A percentile compares a stretch with the other conserved stretches of the same genome.
Evolutionary conservation across 345 rosid species (phyloP).

Genomic region (Sonneratia alba): DNA sequence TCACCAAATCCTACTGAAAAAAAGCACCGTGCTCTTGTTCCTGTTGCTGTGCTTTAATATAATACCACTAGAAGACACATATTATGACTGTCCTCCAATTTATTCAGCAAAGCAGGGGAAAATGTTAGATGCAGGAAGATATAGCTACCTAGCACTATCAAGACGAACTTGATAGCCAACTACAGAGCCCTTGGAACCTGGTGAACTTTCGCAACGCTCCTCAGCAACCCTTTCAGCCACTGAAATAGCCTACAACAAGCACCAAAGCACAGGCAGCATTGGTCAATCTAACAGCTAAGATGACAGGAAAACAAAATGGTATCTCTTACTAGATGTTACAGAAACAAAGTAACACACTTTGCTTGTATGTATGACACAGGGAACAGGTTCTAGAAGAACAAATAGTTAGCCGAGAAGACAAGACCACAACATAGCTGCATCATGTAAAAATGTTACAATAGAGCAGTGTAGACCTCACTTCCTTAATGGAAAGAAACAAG

Average conservation of each 20-base stretch:
- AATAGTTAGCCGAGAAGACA: too few species aligned
- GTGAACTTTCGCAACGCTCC: slow-evolving; percentile 83
- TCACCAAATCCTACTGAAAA: neutral
- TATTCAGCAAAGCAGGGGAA: neutral
- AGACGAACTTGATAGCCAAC: slow-evolving; percentile 99
- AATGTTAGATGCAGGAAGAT: neutral
- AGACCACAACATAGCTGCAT: too few species aligned
- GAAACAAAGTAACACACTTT: too few species aligned
- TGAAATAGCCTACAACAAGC: slow-evolving; percentile 65
- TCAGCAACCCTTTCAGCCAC: slow-evolving; percentile 95
- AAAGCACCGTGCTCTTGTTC: neutral
- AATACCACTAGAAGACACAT: neutral
- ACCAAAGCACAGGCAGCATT: slow-evolving; percentile 5
- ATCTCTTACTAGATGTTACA: too few species aligned
- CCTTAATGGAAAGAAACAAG: too few species aligned
- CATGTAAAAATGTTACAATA: too few species aligned
- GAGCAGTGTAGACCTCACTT: too few species aligned
- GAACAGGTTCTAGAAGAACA: too few species aligned
- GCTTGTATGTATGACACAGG: too few species aligned
- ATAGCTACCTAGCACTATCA: slow-evolving; percentile 64
- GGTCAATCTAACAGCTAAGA: neutral
- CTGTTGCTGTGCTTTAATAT: neutral
- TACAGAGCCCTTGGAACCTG: slow-evolving; percentile 72
- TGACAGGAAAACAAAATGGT: neutral
- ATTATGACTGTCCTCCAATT: neutral